Evolutionary conservation across 148 eudicot genomes (phyloP).

Genomic region (Amaranthus hypochondriacus): DNA sequence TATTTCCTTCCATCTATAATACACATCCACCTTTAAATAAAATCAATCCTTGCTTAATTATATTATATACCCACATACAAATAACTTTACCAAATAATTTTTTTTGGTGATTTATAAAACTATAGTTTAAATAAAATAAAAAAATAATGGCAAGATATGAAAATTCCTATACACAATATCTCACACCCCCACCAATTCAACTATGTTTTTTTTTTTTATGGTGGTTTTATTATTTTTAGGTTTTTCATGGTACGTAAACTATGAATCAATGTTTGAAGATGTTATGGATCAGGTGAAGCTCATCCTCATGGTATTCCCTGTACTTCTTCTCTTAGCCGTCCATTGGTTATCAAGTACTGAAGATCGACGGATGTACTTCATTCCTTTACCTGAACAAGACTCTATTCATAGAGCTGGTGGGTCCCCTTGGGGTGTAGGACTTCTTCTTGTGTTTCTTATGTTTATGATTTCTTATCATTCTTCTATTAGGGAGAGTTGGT

Average conservation of each 20-base stretch:
- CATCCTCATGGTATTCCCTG: constrained; percentile 45
- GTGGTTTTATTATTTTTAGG: constrained; percentile 39
- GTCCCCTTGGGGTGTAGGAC: constrained; percentile 64
- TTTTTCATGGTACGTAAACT: constrained; percentile 63
- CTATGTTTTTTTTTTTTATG: constrained; percentile 43
- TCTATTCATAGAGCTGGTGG: constrained; percentile 60
- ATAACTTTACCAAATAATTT: not conserved
- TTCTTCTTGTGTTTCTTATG: constrained; percentile 52
- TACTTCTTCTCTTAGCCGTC: constrained; percentile 45
- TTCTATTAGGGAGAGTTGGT: constrained; percentile 62
- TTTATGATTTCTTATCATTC: constrained; percentile 62
- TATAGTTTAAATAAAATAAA: not conserved
- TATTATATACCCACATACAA: not conserved
- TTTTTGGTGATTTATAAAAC: not conserved
- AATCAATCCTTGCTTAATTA: not conserved
- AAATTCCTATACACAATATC: constrained; percentile 42
- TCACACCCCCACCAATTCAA: constrained; percentile 44
- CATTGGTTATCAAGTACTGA: constrained; percentile 46
- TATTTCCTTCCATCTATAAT: not conserved
- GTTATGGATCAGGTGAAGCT: constrained; percentile 48
- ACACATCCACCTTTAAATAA: not conserved
- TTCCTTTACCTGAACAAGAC: constrained; percentile 52
- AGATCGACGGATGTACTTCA: constrained; percentile 24
- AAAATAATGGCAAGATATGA: constrained; percentile 44
- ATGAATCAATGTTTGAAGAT: constrained; percentile 46